Conservation (phyloP, 495 filamentous ascomycete species). For the Neurospora sublineolata region DNA sequence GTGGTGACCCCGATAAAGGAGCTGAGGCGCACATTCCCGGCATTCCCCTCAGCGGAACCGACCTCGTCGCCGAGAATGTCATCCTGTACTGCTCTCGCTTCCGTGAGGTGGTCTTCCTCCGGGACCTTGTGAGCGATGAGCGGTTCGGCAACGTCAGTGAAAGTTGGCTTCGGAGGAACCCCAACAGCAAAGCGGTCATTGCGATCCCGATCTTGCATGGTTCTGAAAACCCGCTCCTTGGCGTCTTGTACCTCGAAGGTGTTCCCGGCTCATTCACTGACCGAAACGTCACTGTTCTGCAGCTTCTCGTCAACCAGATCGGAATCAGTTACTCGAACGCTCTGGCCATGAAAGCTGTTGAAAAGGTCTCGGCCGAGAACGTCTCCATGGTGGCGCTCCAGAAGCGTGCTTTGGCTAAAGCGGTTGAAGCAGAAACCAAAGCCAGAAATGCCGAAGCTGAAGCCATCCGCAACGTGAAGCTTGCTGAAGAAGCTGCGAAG, state of each 20-base stretch:
- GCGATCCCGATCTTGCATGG: slow-evolving; percentile 77
- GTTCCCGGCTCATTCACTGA: slow-evolving; percentile 79
- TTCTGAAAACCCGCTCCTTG: slow-evolving; percentile 53
- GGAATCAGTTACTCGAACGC: slow-evolving; percentile 83
- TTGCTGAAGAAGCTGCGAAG: slow-evolving; percentile 83
- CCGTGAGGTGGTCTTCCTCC: slow-evolving; percentile 70
- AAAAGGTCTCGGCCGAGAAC: slow-evolving; percentile 71
- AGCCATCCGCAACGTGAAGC: slow-evolving; percentile 74
- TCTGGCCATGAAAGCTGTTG: slow-evolving; percentile 66
- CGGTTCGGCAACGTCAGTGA: slow-evolving; percentile 74
- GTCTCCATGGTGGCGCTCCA: slow-evolving; percentile 80
- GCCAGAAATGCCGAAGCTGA: slow-evolving; percentile 72
- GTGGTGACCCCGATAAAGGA: slow-evolving; percentile 56
- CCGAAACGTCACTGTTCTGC: slow-evolving; percentile 72
- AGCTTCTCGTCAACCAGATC: slow-evolving; percentile 80
- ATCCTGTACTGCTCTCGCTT: slow-evolving; percentile 76
- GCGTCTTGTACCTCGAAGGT: slow-evolving; percentile 78
- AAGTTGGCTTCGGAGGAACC: slow-evolving; percentile 54
- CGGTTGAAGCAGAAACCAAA: slow-evolving; percentile 69
- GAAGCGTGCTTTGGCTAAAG: slow-evolving; percentile 67
- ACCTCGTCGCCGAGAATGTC: slow-evolving; percentile 60
- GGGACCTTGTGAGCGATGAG: slow-evolving; percentile 74
- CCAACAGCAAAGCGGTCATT: slow-evolving; percentile 65
- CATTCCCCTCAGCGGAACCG: slow-evolving; percentile 51
- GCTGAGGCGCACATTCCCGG: slow-evolving; percentile 51